Conservation (phyloP, 192 early-diverging fungal species). For the Coemansia reversa region DNA sequence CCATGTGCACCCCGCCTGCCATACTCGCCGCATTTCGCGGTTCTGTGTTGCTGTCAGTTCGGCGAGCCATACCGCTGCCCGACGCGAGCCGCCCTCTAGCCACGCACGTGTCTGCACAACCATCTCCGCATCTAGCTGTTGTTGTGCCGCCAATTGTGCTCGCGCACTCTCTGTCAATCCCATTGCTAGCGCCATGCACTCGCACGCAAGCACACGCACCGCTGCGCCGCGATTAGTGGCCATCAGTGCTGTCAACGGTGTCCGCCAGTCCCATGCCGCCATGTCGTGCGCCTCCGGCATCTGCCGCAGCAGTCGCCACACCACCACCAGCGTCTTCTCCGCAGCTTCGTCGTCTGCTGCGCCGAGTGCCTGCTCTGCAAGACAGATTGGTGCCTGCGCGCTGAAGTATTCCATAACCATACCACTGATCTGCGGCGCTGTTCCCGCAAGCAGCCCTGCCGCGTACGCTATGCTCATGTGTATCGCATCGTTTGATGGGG, state of each 20-base stretch:
- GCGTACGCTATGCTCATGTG: constrained; percentile 54
- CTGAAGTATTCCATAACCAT: constrained; percentile 47
- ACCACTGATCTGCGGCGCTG: constrained; percentile 71
- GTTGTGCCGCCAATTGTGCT: constrained; percentile 12
- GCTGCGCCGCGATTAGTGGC: background rate
- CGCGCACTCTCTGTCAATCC: constrained; percentile 27
- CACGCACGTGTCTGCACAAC: constrained; percentile 23
- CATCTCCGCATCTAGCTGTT: background rate
- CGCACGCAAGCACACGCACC: constrained; percentile 36
- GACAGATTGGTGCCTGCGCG: background rate
- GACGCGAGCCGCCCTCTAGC: constrained; percentile 28
- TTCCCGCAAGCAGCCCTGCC: constrained; percentile 61
- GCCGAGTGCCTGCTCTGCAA: constrained; percentile 17
- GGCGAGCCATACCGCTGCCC: constrained; percentile 11
- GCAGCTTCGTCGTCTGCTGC: background rate
- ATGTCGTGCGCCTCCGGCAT: constrained; percentile 41
- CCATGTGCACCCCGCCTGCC: constrained; percentile 27
- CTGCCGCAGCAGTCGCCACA: constrained; percentile 58
- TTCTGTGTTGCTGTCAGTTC: constrained; percentile 15
- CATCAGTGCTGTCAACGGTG: constrained; percentile 36
- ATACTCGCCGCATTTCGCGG: constrained; percentile 8
- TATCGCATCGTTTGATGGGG: constrained; percentile 21
- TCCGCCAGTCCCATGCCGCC: constrained; percentile 29
- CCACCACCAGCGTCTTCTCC: constrained; percentile 14
- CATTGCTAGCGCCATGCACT: constrained; percentile 29